phyloP scores from a whole-genome alignment of 305 asterid species.

The Rubia tinctorum region DNA sequence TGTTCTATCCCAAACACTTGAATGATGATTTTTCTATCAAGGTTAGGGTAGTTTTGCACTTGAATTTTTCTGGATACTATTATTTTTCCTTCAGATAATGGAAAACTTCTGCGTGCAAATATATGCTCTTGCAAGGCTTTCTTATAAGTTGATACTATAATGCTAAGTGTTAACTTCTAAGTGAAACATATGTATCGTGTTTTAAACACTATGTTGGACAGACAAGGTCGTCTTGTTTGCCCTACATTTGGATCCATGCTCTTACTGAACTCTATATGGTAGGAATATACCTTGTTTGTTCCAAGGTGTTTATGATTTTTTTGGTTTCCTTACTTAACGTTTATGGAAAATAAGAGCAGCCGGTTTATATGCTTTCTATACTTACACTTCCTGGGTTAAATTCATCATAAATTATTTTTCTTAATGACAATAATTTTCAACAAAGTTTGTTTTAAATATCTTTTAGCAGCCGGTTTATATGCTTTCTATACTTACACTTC shows the following conservation, averaged over 20 bases:
- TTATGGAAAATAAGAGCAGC: too few species aligned
- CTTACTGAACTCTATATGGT: constrained; percentile 4
- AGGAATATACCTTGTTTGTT: background rate
- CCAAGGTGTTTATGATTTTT: background rate
- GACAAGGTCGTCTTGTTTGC: background rate
- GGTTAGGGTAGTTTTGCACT: background rate
- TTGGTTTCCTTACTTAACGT: too few species aligned
- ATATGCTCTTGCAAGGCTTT: background rate
- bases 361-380: background rate
- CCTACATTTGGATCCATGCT: background rate
- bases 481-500: background rate
- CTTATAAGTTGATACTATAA: background rate
- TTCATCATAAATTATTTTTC: background rate
- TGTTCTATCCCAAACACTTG: background rate
- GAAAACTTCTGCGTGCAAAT: background rate
- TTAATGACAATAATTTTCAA: background rate
- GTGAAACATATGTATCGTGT: background rate
- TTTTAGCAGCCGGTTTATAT: background rate
- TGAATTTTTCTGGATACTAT: background rate
- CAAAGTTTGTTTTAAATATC: constrained; percentile 14
- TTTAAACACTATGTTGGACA: background rate
- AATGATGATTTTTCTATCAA: background rate
- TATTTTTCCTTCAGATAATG: background rate
- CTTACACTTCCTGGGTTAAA: background rate
- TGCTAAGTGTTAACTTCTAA: background rate